Evolutionary conservation across 805 yeast genomes (phyloP), one percentile per base, ranked within the genome.

Genomic region (Debaryomyces prosopidis): DNA sequence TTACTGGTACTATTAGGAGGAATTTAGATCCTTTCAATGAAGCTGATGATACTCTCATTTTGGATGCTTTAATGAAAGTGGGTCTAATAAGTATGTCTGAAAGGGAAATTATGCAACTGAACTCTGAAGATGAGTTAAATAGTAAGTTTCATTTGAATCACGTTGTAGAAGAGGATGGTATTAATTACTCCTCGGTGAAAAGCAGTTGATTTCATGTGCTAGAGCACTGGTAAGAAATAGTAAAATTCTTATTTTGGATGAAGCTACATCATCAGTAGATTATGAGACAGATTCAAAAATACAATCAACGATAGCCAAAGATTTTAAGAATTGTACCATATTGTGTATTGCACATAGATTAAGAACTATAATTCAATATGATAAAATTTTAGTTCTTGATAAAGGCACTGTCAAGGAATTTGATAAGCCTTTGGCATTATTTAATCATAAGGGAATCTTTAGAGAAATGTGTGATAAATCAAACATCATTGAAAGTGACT

Each of bases 341-440:
- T 65, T 89, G 49, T 89, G 96, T 0, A 90, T 89, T 59, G 97
- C 97, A 0, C 97, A 89, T 63, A 77, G 97, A 56, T 73, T 89
- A 48, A 90, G 89, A 57, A 89, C 97, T 0, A 84, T 89, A 42
- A 67, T 90, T 81, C 96, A 89, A 57, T 82, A 86, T 53, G 97
- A 90, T 63, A 77, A 80, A 47, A 85, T 90, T 20, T 71, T 89
- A 42, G 91, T 88, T 2, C 68, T 90, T 51, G 89, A 85, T 40
- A 74, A 73, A 28, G 97, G 97, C n/a, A 45, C 56, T 19, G 53
- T 68, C 27, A 62, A 51, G 15, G 71, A 69, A 49, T 62, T 59
- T 52, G 73, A 68, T 34, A 54, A 63, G 8, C 75, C 73, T 6
- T 54, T 58, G 60, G 53, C 52, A 5, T 55, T 69, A 39, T 69